Evolutionary conservation across 2,329 filamentous ascomycete species (phyloP).

Genomic region (Cucurbitaria berberidis): DNA sequence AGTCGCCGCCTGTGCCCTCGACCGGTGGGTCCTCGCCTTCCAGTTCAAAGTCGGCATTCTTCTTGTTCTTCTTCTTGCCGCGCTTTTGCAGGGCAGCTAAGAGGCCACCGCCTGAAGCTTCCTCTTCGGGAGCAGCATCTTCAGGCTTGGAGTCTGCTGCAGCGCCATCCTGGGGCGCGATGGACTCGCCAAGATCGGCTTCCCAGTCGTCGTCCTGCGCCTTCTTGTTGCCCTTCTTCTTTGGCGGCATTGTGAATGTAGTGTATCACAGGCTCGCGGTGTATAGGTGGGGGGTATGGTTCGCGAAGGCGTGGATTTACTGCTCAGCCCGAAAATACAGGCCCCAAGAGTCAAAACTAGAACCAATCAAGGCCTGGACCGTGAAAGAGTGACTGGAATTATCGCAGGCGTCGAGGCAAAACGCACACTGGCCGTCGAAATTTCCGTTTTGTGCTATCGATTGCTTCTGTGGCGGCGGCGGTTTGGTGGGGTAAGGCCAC

Average conservation of each 20-base stretch:
- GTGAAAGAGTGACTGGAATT: conserved; percentile 22
- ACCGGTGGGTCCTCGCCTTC: conserved; percentile 67
- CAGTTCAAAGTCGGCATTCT: conserved; percentile 69
- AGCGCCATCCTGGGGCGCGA: conserved; percentile 64
- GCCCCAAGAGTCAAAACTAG: conserved; percentile 30
- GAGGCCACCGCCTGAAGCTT: conserved; percentile 55
- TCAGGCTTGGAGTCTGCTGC: conserved; percentile 37
- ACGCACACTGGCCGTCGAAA: conserved; percentile 39
- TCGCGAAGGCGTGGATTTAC: conserved; percentile 10
- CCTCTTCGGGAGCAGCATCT: conserved; percentile 53
- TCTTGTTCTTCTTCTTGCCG: conserved; percentile 84
- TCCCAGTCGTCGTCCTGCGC: conserved; percentile 95
- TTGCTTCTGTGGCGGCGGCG: conserved; percentile 23
- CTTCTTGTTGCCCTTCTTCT: conserved; percentile 92
- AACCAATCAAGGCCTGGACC: conserved; percentile 36
- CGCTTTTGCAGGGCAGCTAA: conserved; percentile 60
- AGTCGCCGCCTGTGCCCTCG: conserved; percentile 51
- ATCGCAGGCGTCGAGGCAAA: conserved; percentile 24
- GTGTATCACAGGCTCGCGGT: conserved; percentile 1
- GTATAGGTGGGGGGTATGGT: conserved; percentile 14
- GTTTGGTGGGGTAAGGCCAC: conserved; percentile 19
- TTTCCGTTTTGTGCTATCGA: conserved; percentile 24
- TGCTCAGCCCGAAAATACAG: conserved; percentile 14
- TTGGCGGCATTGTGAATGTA: conserved; percentile 75
- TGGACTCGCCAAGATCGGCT: conserved; percentile 81